phyloP scores from a whole-genome alignment of 192 early-diverging fungal species.

The Mycoemilia scoparia region DNA sequence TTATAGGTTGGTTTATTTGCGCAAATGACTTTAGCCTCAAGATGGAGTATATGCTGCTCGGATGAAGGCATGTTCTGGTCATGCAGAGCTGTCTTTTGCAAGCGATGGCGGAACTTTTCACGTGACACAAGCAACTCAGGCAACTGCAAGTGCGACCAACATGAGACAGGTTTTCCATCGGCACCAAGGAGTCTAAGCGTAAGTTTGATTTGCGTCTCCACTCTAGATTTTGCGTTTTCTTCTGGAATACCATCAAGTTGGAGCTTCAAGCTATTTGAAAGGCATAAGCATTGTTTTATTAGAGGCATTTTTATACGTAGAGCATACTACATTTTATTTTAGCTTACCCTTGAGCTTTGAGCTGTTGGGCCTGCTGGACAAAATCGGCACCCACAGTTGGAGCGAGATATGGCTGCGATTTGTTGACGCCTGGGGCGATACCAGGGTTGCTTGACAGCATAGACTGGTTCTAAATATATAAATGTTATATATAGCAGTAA shows the following conservation, averaged over 20 bases:
- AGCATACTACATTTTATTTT: no score
- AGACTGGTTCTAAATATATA: no score
- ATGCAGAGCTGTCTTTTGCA: slow-evolving; percentile 13
- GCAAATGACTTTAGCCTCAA: slow-evolving; percentile 77
- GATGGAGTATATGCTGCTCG: slow-evolving; percentile 35
- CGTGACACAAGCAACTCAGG: slow-evolving; percentile 69
- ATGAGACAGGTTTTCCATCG: slow-evolving; percentile 45
- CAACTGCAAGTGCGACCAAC: slow-evolving; percentile 71
- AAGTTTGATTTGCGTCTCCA: slow-evolving; percentile 90
- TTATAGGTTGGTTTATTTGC: slow-evolving; percentile 55
- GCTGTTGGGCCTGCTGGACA: slow-evolving; percentile 13
- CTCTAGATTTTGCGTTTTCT: slow-evolving; percentile 60
- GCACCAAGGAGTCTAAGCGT: slow-evolving; percentile 62
- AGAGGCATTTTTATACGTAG: no score
- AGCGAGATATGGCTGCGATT: slow-evolving; percentile 5
- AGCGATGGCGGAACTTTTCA: slow-evolving; percentile 46
- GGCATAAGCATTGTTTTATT: no score
- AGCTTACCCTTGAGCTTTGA: slow-evolving; percentile 15
- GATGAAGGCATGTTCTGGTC: slow-evolving; percentile 22
- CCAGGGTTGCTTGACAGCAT: slow-evolving; percentile 2
- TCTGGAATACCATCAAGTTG: slow-evolving; percentile 22
- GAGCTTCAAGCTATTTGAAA: slow-evolving; percentile 16
- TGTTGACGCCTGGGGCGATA: no score
- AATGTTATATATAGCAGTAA: no score
- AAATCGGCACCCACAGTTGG: slow-evolving; percentile 10